Evolutionary conservation across 2,329 filamentous ascomycete genomes (phyloP).

Genomic region (Dactylonectria macrodidyma): DNA sequence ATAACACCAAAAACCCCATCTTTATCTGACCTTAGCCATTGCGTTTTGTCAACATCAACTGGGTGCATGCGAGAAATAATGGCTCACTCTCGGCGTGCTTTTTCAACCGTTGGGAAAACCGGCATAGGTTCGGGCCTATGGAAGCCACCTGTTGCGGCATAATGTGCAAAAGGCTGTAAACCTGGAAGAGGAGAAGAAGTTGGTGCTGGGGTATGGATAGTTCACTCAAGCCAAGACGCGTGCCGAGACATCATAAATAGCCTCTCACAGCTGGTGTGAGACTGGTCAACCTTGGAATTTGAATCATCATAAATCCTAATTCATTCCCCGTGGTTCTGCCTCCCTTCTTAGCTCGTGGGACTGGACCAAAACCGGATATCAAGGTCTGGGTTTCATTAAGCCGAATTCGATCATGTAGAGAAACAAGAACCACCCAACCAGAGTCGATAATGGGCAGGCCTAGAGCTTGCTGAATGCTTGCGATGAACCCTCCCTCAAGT

Average conservation of each 20-base stretch:
- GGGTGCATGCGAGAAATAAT: constrained; percentile 23
- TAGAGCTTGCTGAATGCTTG: constrained; percentile 9
- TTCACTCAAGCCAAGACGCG: constrained; percentile 7
- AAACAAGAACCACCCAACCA: background rate
- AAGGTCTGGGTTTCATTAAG: background rate
- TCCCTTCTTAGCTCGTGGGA: background rate
- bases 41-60: constrained; percentile 17
- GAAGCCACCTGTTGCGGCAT: constrained; percentile 22
- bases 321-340: constrained; percentile 3
- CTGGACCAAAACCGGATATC: background rate
- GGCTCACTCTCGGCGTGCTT: constrained; percentile 28
- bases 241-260: constrained; percentile 38
- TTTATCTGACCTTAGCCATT: constrained; percentile 19
- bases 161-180: constrained; percentile 14
- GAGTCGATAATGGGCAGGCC: background rate
- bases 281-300: constrained; percentile 18
- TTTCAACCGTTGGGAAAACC: constrained; percentile 10
- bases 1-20: constrained; percentile 24
- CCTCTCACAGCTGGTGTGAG: constrained; percentile 28
- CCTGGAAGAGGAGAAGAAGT: background rate
- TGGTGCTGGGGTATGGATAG: constrained; percentile 5
- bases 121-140: constrained; percentile 18
- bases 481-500: constrained; percentile 10
- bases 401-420: background rate
- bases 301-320: constrained; percentile 12